Base-by-base conservation (phyloP, 2,329 filamentous ascomycete genomes). In the Tolypocladium ophioglossoides region DNA sequence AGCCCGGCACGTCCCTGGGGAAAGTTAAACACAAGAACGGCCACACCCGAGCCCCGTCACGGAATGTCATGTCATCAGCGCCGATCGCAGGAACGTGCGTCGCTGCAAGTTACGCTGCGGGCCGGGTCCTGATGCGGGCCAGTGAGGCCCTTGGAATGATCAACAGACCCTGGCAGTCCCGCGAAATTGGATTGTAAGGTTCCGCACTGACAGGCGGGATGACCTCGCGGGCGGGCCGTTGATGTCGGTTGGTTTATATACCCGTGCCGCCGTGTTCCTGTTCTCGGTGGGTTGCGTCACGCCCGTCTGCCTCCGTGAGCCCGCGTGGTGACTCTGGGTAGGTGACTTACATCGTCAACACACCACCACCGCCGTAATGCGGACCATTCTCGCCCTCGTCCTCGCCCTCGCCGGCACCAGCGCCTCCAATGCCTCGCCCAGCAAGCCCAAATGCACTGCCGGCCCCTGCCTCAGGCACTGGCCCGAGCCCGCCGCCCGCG, bases 401-500 rank as follows among this genome's bases (percentile, higher is more conserved):
- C 41, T 46, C 41, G 14, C 41, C 41, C 41, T 46, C 41, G 24
- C 22, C 27, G 22, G 22, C 22, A 6, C 11, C 49, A 3, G 22
- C 18, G 10, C 22, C 16, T 10, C 34, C 35, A 18, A 7, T 4
- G 50, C 50, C 35, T 20, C 50, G 24, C 24, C 22, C 39, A 22
- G 14, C 20, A 40, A 18, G 24, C 27, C 44, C 38, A 57, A 53
- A 38, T 38, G 35, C 50, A 46, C 16, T n/a, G 44, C 53, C 44
- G 54, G 56, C 22, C 56, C 56, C 3, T 22, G 16, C 14, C 55
- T 59, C 49, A 48, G 52, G 40, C 71, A 73, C 57, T 73, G 71
- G 71, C 71, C 71, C 7, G 51, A 58, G 6, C 57, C 61, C 8
- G 71, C 70, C 0, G 71, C 71, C 5, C 61, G 60, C 27, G 61